These are phyloP conservation scores for Zea mays DNA, from an alignment of 176 grass and related monocot species.

Conservation along the genomic window DNA sequence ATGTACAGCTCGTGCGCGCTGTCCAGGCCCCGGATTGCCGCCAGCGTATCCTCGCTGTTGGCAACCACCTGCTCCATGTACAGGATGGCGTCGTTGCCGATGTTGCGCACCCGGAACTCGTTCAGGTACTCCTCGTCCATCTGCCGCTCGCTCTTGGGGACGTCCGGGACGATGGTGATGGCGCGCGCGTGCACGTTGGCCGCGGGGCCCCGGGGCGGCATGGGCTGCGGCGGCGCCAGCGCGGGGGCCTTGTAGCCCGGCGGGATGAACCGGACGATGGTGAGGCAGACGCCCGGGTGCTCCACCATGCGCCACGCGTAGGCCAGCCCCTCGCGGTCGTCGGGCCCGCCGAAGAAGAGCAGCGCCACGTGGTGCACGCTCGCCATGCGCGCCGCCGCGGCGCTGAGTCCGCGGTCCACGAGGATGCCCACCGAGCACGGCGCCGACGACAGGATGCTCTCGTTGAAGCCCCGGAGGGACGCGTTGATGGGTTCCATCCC, in stretches of 20 bases:
- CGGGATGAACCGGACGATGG: constrained; percentile 61
- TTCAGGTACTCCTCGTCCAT: constrained; percentile 19
- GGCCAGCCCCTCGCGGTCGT: constrained; percentile 74
- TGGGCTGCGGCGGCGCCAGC: neutral
- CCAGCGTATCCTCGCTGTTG: constrained; percentile 28
- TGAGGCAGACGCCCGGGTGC: constrained; percentile 62
- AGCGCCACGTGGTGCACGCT: constrained; percentile 51
- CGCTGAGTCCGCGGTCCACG: constrained; percentile 72
- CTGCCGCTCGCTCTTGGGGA: constrained; percentile 12
- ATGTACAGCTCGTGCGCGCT: constrained; percentile 24
- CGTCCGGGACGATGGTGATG: constrained; percentile 54
- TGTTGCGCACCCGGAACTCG: constrained; percentile 18
- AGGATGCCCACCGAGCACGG: constrained; percentile 81
- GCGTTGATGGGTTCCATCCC: constrained; percentile 69
- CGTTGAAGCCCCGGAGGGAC: constrained; percentile 57
- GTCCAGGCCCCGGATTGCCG: constrained; percentile 12
- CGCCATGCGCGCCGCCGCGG: constrained; percentile 36
- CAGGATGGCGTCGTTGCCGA: neutral
- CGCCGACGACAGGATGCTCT: constrained; percentile 52
- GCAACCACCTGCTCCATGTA: constrained; percentile 27
- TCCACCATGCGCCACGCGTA: constrained; percentile 68
- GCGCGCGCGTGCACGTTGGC: constrained; percentile 29
- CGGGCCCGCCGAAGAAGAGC: constrained; percentile 78
- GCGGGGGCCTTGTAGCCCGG: constrained; percentile 42
- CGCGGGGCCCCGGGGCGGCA: neutral